Percentiles rank a stretch among this genome's conserved stretches.
phyloP scores from a whole-genome alignment of 75 land plant genomes.

The Chamaecyparis obtusa region DNA sequence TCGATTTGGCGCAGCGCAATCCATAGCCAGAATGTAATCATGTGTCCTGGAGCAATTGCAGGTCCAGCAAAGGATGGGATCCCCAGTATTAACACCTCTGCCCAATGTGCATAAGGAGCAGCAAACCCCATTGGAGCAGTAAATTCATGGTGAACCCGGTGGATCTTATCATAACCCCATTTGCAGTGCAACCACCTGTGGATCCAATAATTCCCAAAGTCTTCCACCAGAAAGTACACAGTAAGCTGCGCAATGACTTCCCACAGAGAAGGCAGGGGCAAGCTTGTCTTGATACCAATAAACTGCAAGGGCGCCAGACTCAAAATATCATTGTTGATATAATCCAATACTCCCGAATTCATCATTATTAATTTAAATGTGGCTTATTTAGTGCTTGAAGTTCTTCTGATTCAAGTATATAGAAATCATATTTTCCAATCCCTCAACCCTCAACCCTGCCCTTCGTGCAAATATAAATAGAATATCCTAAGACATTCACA shows the following conservation, averaged over 20 bases:
- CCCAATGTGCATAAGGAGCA: slow-evolving; percentile 96
- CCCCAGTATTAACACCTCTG: slow-evolving; percentile 82
- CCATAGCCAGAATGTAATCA: slow-evolving; percentile 95
- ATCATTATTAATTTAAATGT: not conserved
- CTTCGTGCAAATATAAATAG: not conserved
- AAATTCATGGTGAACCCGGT: slow-evolving; percentile 84
- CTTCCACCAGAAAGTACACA: slow-evolving; percentile 79
- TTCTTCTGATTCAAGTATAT: not conserved
- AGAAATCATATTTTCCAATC: not conserved
- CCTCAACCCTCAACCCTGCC: not conserved
- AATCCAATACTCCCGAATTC: not conserved
- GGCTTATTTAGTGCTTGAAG: not conserved
- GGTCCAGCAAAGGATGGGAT: slow-evolving; percentile 88
- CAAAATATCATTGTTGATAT: not conserved
- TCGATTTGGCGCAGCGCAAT: slow-evolving; percentile 80
- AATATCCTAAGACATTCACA: not conserved
- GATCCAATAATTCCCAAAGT: slow-evolving; percentile 87
- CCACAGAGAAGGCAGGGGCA: slow-evolving; percentile 75
- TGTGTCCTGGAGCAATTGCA: slow-evolving; percentile 83
- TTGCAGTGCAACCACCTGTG: slow-evolving; percentile 76
- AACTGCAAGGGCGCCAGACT: slow-evolving; percentile 22
- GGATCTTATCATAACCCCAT: slow-evolving; percentile 92
- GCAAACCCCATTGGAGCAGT: slow-evolving; percentile 86
- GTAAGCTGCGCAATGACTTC: slow-evolving; percentile 61
- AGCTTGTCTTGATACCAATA: slow-evolving; percentile 65